phyloP scores from a whole-genome alignment of 1,139 yeast genomes.

The Chernovozyma aurita region DNA sequence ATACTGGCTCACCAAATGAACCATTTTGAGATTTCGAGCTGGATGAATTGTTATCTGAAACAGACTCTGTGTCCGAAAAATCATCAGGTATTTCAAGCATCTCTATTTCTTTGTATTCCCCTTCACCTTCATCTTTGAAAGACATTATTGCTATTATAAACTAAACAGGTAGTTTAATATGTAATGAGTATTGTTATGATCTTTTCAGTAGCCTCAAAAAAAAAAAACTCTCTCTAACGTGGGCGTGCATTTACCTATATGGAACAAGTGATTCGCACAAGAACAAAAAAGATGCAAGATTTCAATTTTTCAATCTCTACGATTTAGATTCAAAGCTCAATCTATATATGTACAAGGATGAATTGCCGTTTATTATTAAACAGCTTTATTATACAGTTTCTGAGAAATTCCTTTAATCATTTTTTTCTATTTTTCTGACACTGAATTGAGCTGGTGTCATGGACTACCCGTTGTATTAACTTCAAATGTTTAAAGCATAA shows the following conservation, averaged over 20 bases:
- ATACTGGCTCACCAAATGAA: constrained; percentile 8
- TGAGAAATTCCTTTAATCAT: no score
- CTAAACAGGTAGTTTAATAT: no score
- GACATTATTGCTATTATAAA: constrained; percentile 5
- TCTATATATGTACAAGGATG: no score
- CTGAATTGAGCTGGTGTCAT: constrained; percentile 7
- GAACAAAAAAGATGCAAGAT: no score
- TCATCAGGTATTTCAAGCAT: constrained; percentile 45
- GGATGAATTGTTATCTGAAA: constrained; percentile 12
- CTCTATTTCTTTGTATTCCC: constrained; percentile 36
- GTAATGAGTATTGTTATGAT: background rate
- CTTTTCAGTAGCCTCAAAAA: no score
- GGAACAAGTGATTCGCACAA: no score
- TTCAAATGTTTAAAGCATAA: constrained; percentile 12
- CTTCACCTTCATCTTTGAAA: constrained; percentile 4
- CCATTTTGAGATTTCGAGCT: background rate
- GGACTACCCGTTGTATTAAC: constrained; percentile 12
- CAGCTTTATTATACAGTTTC: no score
- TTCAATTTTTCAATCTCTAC: no score
- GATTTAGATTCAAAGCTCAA: no score
- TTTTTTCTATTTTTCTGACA: background rate
- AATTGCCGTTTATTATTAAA: no score
- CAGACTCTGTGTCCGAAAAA: constrained; percentile 31
- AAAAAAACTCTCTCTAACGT: no score
- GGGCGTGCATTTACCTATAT: no score